phyloP scores from a whole-genome alignment of 106 monocot genomes.

The Chionographis japonica region DNA sequence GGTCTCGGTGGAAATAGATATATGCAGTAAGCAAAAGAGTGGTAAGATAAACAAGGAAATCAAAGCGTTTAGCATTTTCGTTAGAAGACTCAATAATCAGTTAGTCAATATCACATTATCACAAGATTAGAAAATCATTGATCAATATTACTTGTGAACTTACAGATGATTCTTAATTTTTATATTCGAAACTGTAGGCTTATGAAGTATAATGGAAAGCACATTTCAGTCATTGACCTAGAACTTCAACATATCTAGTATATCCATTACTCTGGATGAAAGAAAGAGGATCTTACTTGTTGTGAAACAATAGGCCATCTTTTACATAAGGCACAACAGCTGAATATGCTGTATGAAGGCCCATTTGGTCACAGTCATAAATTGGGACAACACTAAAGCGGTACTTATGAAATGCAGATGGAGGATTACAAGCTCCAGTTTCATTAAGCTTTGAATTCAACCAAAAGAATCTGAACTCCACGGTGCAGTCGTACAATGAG shows the following conservation, averaged over 20 bases:
- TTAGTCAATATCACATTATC: too few relatives aligned
- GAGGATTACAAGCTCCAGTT: constrained; percentile 77
- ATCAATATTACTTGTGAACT: too few relatives aligned
- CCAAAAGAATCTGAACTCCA: constrained; percentile 98
- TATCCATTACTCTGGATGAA: constrained; percentile 2
- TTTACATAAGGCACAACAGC: constrained; percentile 54
- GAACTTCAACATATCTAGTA: neutral
- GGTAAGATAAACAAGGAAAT: too few relatives aligned
- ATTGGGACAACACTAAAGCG: constrained; percentile 68
- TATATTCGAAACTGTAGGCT: too few relatives aligned
- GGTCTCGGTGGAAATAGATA: too few relatives aligned
- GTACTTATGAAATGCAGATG: constrained; percentile 75
- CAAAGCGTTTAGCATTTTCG: too few relatives aligned
- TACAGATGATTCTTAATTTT: too few relatives aligned
- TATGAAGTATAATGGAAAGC: too few relatives aligned
- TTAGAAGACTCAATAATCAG: too few relatives aligned
- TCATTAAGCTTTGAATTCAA: constrained; percentile 87
- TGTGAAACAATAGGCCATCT: constrained; percentile 90
- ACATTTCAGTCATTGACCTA: too few relatives aligned
- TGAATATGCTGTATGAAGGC: constrained; percentile 67
- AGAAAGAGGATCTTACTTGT: constrained; percentile 61
- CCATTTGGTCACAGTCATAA: constrained; percentile 68
- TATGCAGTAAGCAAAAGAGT: too few relatives aligned
- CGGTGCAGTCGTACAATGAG: constrained; percentile 83
- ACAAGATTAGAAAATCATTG: too few relatives aligned